Conservation (phyloP, 169 alveolate genomes). For the Eimeria sp. region DNA sequence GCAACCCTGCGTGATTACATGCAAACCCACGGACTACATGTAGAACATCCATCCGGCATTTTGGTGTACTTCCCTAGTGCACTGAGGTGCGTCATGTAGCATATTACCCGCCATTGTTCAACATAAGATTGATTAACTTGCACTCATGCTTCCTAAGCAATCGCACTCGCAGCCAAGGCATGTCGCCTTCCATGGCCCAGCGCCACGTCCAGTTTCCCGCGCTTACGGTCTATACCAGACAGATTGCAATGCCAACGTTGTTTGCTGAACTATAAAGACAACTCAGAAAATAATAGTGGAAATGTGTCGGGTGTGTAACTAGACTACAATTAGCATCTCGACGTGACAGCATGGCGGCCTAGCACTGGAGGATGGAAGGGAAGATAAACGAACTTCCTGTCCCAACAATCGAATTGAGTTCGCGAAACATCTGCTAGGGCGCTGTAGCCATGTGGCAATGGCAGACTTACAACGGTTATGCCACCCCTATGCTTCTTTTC, state of each 20-base stretch:
- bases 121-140: background rate
- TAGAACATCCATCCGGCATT: background rate
- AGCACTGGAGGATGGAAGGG: background rate
- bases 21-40: background rate
- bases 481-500: background rate
- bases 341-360: background rate
- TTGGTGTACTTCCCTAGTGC: background rate
- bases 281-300: background rate
- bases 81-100: background rate
- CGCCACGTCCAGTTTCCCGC: background rate
- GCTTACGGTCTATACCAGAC: background rate
- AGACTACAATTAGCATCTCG: background rate
- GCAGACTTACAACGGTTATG: background rate
- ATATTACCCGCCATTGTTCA: background rate
- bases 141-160: background rate
- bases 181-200: background rate
- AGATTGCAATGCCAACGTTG: background rate
- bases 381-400: slow-evolving; percentile 3
- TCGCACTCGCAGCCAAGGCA: background rate
- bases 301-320: background rate
- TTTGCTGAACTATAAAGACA: background rate
- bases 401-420: background rate
- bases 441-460: background rate
- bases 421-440: background rate
- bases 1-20: background rate